phyloP scores from a whole-genome alignment of 257 asterid species.

The Solanum bulbocastanum region DNA sequence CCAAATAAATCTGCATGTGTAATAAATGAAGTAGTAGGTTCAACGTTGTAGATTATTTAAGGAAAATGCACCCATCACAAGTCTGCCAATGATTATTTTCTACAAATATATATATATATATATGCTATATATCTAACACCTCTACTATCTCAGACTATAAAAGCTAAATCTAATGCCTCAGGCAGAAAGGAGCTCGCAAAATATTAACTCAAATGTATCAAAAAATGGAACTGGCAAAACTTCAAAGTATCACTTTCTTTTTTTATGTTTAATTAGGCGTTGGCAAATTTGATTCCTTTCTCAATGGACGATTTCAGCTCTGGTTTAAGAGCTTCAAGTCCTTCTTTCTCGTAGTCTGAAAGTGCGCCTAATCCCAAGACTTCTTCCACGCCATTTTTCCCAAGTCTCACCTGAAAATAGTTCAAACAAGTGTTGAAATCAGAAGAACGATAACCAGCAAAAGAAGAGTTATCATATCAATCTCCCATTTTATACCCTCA shows the following conservation, averaged over 20 bases:
- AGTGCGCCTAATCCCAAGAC: conserved; percentile 58
- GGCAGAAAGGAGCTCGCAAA: not conserved
- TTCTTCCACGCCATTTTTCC: conserved; percentile 84
- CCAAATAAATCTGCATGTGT: not conserved
- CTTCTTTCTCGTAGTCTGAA: conserved; percentile 61
- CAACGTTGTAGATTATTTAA: not conserved
- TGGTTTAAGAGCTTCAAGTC: conserved; percentile 59
- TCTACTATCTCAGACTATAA: not conserved
- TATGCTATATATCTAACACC: not conserved
- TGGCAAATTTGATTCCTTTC: conserved; percentile 59
- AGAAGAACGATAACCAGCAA: not conserved
- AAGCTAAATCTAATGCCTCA: not conserved
- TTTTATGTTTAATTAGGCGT: conserved; percentile 16
- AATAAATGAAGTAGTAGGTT: not conserved
- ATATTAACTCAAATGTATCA: not conserved
- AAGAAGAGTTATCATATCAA: not conserved
- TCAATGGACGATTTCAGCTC: conserved; percentile 69
- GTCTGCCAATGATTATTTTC: conserved; percentile 4
- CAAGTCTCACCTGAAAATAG: conserved; percentile 57
- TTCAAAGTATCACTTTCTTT: not conserved
- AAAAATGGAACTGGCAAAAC: conserved; percentile 8
- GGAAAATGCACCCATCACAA: not conserved
- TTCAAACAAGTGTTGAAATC: not conserved
- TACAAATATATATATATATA: not conserved
- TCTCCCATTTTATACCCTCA: not conserved